phyloP scores from a whole-genome alignment of 2,329 filamentous ascomycete genomes.

The Monosporascus sp. region DNA sequence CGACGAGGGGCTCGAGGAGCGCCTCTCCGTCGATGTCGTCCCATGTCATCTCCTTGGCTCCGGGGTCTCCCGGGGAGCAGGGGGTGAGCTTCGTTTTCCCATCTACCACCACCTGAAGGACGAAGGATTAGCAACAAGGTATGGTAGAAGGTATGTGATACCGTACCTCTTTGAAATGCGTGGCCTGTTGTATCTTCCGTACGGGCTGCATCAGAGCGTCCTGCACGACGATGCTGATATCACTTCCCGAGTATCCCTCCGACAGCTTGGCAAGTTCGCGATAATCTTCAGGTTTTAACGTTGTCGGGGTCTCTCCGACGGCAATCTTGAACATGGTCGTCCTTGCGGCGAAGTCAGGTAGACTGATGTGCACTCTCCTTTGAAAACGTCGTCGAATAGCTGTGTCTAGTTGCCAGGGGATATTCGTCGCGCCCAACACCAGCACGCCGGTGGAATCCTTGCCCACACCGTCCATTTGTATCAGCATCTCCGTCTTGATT shows the following conservation, averaged over 20 bases:
- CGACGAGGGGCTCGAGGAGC: slow-evolving; percentile 78
- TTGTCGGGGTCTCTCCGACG: slow-evolving; percentile 87
- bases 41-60: slow-evolving; percentile 91
- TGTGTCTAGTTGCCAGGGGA: slow-evolving; percentile 96
- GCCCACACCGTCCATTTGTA: slow-evolving; percentile 98
- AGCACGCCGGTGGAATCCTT: slow-evolving; percentile 91
- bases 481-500: slow-evolving; percentile 97
- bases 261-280: slow-evolving; percentile 72
- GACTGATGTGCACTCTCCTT: slow-evolving; percentile 86
- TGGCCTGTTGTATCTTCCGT: slow-evolving; percentile 92
- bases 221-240: slow-evolving; percentile 94
- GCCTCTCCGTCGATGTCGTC: slow-evolving; percentile 78
- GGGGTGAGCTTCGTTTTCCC: slow-evolving; percentile 68
- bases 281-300: slow-evolving; percentile 72
- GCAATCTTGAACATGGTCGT: slow-evolving; percentile 94
- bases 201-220: slow-evolving; percentile 97
- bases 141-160: neutral
- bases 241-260: slow-evolving; percentile 92
- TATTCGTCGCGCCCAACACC: slow-evolving; percentile 94
- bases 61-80: slow-evolving; percentile 84
- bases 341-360: slow-evolving; percentile 81
- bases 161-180: slow-evolving; percentile 88
- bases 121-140: neutral
- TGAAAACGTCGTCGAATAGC: slow-evolving; percentile 96
- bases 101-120: slow-evolving; percentile 61